Evolutionary conservation across 163 green algal species (phyloP).

Genomic region (Volvox carteri): DNA sequence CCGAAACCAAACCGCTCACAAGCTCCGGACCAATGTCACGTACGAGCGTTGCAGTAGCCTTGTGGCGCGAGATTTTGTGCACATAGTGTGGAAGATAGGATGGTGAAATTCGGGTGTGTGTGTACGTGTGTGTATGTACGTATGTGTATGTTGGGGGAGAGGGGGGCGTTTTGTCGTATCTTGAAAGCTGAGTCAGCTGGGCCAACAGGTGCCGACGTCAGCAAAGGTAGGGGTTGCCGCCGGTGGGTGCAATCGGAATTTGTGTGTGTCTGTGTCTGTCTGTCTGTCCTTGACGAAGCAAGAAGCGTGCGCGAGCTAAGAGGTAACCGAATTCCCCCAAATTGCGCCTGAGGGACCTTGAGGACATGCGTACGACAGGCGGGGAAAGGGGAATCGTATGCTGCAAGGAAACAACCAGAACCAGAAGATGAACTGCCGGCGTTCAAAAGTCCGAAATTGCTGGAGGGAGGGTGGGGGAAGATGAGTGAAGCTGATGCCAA

Average conservation of each 20-base stretch:
- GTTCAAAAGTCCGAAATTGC: no score
- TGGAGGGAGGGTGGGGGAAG: no score
- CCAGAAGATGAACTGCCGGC: no score
- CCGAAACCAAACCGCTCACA: background rate
- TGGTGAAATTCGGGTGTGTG: background rate
- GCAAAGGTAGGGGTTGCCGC: no score
- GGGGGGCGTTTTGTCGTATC: background rate
- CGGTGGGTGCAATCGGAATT: no score
- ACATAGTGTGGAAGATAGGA: background rate
- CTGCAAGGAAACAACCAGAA: no score
- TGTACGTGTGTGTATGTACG: background rate
- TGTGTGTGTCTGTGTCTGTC: no score
- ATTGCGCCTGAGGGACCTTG: no score
- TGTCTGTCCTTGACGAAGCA: background rate
- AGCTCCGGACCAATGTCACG: conserved; percentile 13
- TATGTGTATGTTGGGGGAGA: background rate
- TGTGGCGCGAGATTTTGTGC: background rate
- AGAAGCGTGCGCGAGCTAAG: background rate
- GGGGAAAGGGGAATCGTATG: no score
- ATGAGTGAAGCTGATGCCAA: no score
- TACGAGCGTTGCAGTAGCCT: conserved; percentile 46
- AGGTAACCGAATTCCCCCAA: no score
- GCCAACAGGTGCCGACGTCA: background rate
- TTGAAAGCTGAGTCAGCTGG: background rate
- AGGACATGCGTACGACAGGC: no score